A percentile compares a stretch with the other conserved stretches of the same genome.
phyloP scores from a whole-genome alignment of 1,139 yeast genomes.

The Suhomyces bokatorum region DNA sequence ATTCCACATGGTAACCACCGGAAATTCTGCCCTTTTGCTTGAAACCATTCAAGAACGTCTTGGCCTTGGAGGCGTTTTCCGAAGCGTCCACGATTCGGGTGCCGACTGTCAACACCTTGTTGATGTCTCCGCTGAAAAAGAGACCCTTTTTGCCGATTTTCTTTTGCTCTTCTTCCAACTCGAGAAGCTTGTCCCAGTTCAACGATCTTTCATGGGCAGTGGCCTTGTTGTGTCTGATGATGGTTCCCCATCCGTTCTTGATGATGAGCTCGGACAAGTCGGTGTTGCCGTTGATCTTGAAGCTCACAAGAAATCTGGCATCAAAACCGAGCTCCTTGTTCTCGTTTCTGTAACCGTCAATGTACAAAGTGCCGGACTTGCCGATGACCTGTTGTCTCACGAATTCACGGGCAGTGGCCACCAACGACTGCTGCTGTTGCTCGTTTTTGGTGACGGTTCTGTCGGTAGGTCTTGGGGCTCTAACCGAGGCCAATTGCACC shows the following conservation, averaged over 20 bases:
- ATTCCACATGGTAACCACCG: conserved; percentile 66
- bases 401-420: conserved; percentile 68
- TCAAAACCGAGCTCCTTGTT: conserved; percentile 59
- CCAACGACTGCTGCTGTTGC: conserved; percentile 48
- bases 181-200: conserved; percentile 76
- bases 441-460: conserved; percentile 47
- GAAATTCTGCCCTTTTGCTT: conserved; percentile 64
- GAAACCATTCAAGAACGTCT: conserved; percentile 69
- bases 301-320: conserved; percentile 63
- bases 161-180: conserved; percentile 64
- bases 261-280: conserved; percentile 68
- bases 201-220: conserved; percentile 67
- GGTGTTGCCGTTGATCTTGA: conserved; percentile 40
- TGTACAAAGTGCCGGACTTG: conserved; percentile 56
- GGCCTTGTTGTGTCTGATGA: conserved; percentile 73
- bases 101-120: conserved; percentile 51
- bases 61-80: conserved; percentile 69
- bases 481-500: conserved; percentile 71
- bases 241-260: conserved; percentile 71
- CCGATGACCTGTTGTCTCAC: conserved; percentile 71
- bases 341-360: conserved; percentile 68
- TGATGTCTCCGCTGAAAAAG: conserved; percentile 46
- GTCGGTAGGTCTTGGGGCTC: conserved; percentile 71
- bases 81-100: conserved; percentile 78
- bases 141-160: conserved; percentile 60